Conservation (phyloP, 371 early-diverging fungal species). For the Mucor sp. region DNA sequence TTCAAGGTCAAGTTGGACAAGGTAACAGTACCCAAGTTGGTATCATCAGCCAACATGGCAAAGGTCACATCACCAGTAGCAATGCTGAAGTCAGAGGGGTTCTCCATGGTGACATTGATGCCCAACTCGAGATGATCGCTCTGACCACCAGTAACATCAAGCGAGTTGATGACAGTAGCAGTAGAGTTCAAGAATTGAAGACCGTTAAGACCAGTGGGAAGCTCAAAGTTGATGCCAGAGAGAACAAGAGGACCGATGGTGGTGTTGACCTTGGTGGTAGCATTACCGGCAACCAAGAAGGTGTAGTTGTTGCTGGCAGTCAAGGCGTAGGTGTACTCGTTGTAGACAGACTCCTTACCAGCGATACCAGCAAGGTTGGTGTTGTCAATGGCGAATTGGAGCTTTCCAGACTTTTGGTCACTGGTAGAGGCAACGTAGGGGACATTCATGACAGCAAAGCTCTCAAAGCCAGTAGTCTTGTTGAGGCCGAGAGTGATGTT, state of each 20-base stretch:
- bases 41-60: constrained; percentile 43
- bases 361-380: constrained; percentile 44
- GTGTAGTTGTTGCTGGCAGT: constrained; percentile 43
- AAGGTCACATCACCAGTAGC: constrained; percentile 56
- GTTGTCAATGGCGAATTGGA: constrained; percentile 52
- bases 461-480: constrained; percentile 13
- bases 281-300: constrained; percentile 54
- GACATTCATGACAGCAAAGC: constrained; percentile 51
- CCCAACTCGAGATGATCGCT: constrained; percentile 49
- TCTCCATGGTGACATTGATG: constrained; percentile 58
- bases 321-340: constrained; percentile 53
- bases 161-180: constrained; percentile 57
- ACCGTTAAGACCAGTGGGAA: constrained; percentile 55
- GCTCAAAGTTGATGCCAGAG: constrained; percentile 59
- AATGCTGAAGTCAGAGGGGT: constrained; percentile 63
- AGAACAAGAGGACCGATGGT: constrained; percentile 63
- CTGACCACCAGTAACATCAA: constrained; percentile 63
- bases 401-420: constrained; percentile 46
- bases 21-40: constrained; percentile 50
- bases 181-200: constrained; percentile 63
- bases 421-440: constrained; percentile 47
- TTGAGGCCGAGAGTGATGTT: constrained; percentile 48
- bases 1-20: constrained; percentile 48
- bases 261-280: constrained; percentile 56
- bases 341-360: constrained; percentile 41